A percentile compares a stretch with the other conserved stretches of the same genome.
Evolutionary conservation across 352 stramenopile genomes (phyloP).

Genomic region (Phytophthora macrochlamydospora): DNA sequence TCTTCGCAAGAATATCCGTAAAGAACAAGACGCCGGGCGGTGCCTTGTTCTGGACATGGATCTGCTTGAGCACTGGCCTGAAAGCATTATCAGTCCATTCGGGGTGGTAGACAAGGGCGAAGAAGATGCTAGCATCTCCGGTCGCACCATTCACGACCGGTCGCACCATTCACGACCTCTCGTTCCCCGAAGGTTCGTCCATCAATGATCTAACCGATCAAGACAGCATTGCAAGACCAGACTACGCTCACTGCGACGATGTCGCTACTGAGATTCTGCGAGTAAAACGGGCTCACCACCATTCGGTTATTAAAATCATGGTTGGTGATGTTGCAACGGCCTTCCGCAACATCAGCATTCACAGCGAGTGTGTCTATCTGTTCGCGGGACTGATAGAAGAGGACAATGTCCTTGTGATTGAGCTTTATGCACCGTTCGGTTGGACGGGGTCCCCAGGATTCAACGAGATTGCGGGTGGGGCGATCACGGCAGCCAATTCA

Average conservation of each 20-base stretch:
- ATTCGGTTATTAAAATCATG: background rate
- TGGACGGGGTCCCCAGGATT: slow-evolving; percentile 14
- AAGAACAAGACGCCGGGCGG: slow-evolving; percentile 16
- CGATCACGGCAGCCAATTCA: slow-evolving; percentile 2
- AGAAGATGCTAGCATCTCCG: background rate
- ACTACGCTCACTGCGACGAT: slow-evolving; percentile 5
- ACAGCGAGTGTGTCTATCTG: slow-evolving; percentile 14
- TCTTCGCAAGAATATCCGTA: slow-evolving; percentile 27
- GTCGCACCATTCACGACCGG: slow-evolving; percentile 9
- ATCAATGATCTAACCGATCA: slow-evolving; percentile 16
- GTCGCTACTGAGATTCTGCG: slow-evolving; percentile 4
- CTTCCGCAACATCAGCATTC: slow-evolving; percentile 4
- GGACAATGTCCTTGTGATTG: slow-evolving; percentile 15
- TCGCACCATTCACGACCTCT: background rate
- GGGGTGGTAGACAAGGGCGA: slow-evolving; percentile 10
- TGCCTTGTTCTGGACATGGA: slow-evolving; percentile 29
- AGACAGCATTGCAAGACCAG: slow-evolving; percentile 5
- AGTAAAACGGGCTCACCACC: background rate
- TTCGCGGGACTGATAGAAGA: slow-evolving; percentile 7
- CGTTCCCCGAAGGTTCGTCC: background rate
- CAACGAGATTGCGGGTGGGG: slow-evolving; percentile 13
- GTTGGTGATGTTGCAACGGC: slow-evolving; percentile 2
- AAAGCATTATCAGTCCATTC: slow-evolving; percentile 8
- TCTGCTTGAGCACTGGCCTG: slow-evolving; percentile 13
- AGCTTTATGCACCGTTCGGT: slow-evolving; percentile 7